Base-by-base conservation (phyloP, 768 basidiomycete species). In the Termitomyces sp. region DNA sequence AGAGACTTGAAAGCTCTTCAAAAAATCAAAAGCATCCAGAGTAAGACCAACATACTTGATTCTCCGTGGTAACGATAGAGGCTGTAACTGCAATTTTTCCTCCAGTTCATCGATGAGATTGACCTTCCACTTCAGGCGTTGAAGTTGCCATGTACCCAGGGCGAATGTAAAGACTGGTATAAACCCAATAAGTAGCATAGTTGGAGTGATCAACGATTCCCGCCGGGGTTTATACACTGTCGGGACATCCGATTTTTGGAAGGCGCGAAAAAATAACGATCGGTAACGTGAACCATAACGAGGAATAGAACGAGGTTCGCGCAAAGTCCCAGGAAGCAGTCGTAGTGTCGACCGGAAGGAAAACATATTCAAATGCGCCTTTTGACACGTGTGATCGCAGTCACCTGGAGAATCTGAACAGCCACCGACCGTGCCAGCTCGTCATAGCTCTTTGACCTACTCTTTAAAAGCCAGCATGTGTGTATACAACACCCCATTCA, bases 101-200 rank as follows among this genome's bases (percentile, higher is more conserved):
- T 97, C 91, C 40, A 98, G 80, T 68, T 98, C 92, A 65, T 97
- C 92, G 63, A 98, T 98, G 55, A 99, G 81, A 56, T 86, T 84
- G 49, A 96, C 79, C 75, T 99, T 99, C 97, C 97, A 99, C 72
- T 92, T 85, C 36, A 98, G 82, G 52, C 97, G 86, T 67, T 92
- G 84, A 37, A 99, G 78, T 75, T 99, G 97, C 96, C 96, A 98
- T 20, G 86, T 84, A 17, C 97, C 96, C 63, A 99, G 78, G 15
- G 82, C 89, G 66, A 95, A 94, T 0, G 94, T 94, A 70, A 97
- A 87, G 62, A 98, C 77, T 1, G 97, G 97, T 59, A 97, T 91
- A 66, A 91, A 83, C 37, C 92, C 92, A 61, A 95, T 77, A 36
- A 94, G 73, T 20, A 91, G 63, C 79, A 92, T 83, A 9, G 88